Evolutionary conservation across 306 rosid genomes (phyloP), one percentile per base, ranked within the genome.

Genomic region (Clitoria ternatea): DNA sequence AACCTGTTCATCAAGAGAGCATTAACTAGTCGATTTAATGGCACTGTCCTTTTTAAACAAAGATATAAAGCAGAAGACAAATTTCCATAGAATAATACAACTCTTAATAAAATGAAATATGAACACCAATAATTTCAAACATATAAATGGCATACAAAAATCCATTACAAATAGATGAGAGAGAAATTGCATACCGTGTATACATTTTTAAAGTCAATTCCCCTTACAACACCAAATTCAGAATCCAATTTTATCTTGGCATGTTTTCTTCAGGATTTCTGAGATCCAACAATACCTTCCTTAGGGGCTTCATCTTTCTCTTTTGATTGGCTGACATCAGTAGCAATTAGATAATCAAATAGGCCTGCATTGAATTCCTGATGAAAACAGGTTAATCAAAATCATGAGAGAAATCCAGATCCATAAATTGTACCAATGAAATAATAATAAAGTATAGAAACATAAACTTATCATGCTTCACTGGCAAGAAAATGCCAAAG

Each of bases 341-440:
- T 82, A 43, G 97, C 99, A 84, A 91, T 89, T 52, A 94, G 80
- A 81, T 89, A 94, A 87, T 94, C 99, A 62, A 94, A 94, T 47
- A 94, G 96, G 66, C 99, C 97, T 5, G 97, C 99, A 76, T 91
- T 94, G 90, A 94, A 94, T 80, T 90, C 99, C 99, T 94, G 90
- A 79, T 59, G 54, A 84, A 64, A 59, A 48, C 80, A 74, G 63
- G 44, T 61, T 65, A n/a, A 49, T 29, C 59, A 77, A 73, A 65
- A 65, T 29, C 19, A n/a, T n/a, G 33, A 63, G 56, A 45, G n/a
- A 76, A 60, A 66, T 32, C 14, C 14, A 36, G 13, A 66, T 42
- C 56, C 59, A 47, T 49, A 50, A 72, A 53, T 27, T 49, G 63
- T 27, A n/a, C n/a, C n/a, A 69, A 52, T 53, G 6, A 50, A 14